Percentiles rank a stretch among this genome's conserved stretches.
These are phyloP conservation scores for Chlamydomonas incerta DNA, from an alignment of 139 green algal genomes.

Conservation along the genomic window DNA sequence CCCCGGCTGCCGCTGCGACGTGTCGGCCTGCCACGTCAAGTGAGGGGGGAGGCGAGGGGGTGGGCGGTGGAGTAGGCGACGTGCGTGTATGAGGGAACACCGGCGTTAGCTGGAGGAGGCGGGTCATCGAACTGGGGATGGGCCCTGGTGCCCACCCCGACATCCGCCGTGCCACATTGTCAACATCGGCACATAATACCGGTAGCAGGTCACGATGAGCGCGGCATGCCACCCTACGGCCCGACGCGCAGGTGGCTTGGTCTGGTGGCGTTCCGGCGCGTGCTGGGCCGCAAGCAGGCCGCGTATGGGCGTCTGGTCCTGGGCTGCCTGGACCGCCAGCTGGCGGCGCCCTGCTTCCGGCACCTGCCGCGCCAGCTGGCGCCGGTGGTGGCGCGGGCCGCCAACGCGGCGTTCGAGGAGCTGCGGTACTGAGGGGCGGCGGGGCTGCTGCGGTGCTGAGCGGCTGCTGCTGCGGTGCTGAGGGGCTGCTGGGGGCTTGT, in stretches of 20 bases:
- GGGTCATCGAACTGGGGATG: too few relatives aligned
- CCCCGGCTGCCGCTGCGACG: constrained; percentile 41
- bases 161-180: too few relatives aligned
- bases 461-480: too few relatives aligned
- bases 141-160: too few relatives aligned
- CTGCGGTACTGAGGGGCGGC: constrained; percentile 81
- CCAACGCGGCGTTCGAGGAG: constrained; percentile 62
- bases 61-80: too few relatives aligned
- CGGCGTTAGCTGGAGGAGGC: too few relatives aligned
- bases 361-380: constrained; percentile 56
- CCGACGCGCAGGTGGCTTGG: constrained; percentile 67
- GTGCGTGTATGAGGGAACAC: too few relatives aligned
- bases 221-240: neutral
- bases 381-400: constrained; percentile 47
- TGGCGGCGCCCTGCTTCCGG: constrained; percentile 43
- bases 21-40: constrained; percentile 42
- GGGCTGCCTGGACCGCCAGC: constrained; percentile 49
- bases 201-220: too few relatives aligned
- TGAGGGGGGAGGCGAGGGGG: neutral
- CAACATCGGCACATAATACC: too few relatives aligned
- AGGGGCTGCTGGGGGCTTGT: too few relatives aligned
- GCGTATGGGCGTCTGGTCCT: constrained; percentile 12
- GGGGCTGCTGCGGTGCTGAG: too few relatives aligned
- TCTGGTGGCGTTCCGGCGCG: constrained; percentile 70
- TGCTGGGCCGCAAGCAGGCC: constrained; percentile 74